A percentile compares a stretch with the other conserved stretches of the same genome.
These are phyloP conservation scores for Obelidium mucronatum DNA, from an alignment of 192 early-diverging fungal species.

Conservation along the genomic window DNA sequence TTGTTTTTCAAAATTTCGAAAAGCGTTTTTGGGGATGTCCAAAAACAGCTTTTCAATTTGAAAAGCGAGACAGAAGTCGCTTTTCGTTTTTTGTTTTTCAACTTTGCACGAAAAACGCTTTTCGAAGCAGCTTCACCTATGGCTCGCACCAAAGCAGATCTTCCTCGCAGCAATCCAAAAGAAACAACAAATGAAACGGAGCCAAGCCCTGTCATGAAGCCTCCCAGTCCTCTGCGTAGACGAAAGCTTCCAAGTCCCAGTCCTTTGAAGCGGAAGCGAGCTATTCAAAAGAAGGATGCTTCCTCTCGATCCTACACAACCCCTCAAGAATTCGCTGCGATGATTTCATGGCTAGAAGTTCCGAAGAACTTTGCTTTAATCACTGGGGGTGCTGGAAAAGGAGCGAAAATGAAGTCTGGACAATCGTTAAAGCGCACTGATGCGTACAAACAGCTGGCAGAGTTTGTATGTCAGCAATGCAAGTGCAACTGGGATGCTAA, in stretches of 20 bases:
- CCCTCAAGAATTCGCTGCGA: background rate
- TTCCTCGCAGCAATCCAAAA: background rate
- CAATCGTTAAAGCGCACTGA: background rate
- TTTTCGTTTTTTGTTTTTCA: background rate
- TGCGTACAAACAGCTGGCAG: background rate
- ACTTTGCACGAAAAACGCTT: background rate
- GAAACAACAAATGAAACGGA: background rate
- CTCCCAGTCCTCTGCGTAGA: background rate
- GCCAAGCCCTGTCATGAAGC: background rate
- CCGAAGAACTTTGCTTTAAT: background rate
- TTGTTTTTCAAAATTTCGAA: background rate
- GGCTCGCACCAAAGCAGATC: background rate
- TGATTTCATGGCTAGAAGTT: conserved; percentile 12
- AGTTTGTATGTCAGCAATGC: background rate
- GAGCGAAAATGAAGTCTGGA: conserved; percentile 3
- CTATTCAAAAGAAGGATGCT: background rate
- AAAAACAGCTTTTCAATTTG: background rate
- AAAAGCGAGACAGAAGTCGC: background rate
- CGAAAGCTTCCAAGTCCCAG: background rate
- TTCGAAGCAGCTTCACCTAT: no score
- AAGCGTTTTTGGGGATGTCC: background rate
- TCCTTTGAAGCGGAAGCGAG: background rate
- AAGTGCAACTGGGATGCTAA: background rate
- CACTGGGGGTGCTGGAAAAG: background rate
- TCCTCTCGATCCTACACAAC: background rate